Evolutionary conservation across 192 early-diverging fungal genomes (phyloP), one percentile per base, ranked within the genome.

Genomic region (Kappamyces sp.): DNA sequence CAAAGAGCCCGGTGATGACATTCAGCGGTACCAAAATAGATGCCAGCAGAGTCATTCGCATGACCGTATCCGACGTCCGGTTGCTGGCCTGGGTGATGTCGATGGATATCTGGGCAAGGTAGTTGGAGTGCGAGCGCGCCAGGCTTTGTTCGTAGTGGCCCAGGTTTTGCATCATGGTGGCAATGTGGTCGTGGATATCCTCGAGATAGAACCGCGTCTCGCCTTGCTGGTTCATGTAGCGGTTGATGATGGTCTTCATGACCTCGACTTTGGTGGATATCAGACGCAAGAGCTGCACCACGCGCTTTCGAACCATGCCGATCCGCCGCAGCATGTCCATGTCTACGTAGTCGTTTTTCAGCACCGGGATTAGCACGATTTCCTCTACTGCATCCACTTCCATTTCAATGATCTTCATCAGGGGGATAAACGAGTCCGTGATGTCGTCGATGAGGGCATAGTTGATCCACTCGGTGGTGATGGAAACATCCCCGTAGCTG

Each of bases 311-410:
- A 6, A 83, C 82, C 23, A 70, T 66, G 3, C 89, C 90, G 23
- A 91, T 87, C 5, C 85, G 79, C 41, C 80, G 74, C 49, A 93
- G 69, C 85, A 91, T 84, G 57, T 86, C 87, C 4, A 63, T 67
- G 59, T 87, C 72, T 65, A 97, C 94, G 2, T 88, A 86, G 66
- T 93, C 91, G 52, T 90, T 86, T n/a, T 94, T 73, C 5, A 57
- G 39, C 23, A 23, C 23, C 23, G 23, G 23, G 32, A 97, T 86
- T 31, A 98, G 73, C 0, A 97, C 93, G 0, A 97, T 69, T 59
- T 98, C 96, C 66, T 98, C 94, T 55, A 98, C 94, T 0, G 85
- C 78, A 58, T 95, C 92, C 2, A 98, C 96, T 66, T 97, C 94
- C 53, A 90, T 81, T 73, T 98, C 96, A 64, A 98, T 88, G 6